Conservation (phyloP, 2,329 filamentous ascomycete genomes). For the Colletotrichum sublineola region DNA sequence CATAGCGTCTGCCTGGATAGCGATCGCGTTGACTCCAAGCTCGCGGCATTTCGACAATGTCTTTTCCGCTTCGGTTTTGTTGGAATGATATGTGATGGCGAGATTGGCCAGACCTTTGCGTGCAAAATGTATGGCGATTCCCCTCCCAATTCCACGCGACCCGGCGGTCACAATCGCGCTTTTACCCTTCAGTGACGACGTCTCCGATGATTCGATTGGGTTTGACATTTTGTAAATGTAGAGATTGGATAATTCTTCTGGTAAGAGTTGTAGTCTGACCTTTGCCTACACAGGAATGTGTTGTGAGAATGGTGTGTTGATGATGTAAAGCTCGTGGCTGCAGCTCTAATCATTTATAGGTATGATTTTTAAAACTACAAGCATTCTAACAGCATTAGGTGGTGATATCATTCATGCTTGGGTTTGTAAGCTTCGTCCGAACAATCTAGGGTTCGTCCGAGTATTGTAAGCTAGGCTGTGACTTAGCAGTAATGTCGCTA, state of each 20-base stretch:
- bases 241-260: no score
- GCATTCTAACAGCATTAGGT: no score
- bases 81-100: conserved; percentile 26
- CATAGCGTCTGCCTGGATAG: conserved; percentile 14
- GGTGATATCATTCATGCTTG: background rate
- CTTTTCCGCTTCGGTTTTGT: conserved; percentile 2
- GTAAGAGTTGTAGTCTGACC: no score
- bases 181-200: conserved; percentile 13
- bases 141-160: conserved; percentile 21
- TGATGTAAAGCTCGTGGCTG: no score
- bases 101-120: conserved; percentile 24
- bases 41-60: conserved; percentile 11
- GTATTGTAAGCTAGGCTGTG: no score
- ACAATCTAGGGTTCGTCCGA: background rate
- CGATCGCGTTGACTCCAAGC: conserved; percentile 1
- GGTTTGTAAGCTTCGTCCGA: background rate
- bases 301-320: background rate
- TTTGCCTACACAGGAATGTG: background rate
- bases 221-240: background rate
- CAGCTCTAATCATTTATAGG: no score
- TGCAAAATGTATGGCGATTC: conserved; percentile 12
- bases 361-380: no score
- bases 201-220: background rate
- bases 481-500: no score
- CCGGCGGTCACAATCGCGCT: conserved; percentile 20